Percentiles rank a stretch among this genome's conserved stretches.
phyloP scores from a whole-genome alignment of 2,329 filamentous ascomycete genomes.

The Cladosporium sp. region DNA sequence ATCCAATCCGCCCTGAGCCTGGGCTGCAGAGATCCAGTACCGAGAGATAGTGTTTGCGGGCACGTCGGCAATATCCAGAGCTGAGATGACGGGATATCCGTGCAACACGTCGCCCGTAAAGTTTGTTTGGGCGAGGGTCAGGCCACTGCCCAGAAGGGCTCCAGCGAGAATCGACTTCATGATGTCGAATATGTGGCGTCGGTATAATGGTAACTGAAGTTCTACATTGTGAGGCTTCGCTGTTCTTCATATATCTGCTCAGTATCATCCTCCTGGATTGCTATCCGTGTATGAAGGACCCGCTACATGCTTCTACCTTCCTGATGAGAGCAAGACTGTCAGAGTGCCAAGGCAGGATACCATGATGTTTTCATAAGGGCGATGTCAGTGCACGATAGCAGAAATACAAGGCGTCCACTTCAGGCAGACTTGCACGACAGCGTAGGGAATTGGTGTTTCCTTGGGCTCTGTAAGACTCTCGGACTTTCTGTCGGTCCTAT shows the following conservation, averaged over 20 bases:
- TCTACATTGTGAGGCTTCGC: not conserved
- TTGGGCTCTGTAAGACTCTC: not conserved
- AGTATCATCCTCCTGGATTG: not conserved
- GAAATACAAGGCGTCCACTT: not conserved
- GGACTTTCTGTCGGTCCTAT: not conserved
- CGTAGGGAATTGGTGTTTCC: not conserved
- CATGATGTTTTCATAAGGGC: not conserved
- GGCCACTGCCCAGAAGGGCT: constrained; percentile 11
- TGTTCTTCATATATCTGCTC: not conserved
- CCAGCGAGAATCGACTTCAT: constrained; percentile 11
- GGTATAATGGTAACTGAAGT: not conserved
- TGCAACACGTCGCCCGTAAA: constrained; percentile 26
- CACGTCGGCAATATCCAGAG: constrained; percentile 38
- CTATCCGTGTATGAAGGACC: not conserved
- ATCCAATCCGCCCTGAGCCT: constrained; percentile 40
- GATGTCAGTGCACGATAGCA: constrained; percentile 18
- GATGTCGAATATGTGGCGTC: not conserved
- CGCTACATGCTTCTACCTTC: not conserved
- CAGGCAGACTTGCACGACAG: not conserved
- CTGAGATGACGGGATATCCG: constrained; percentile 26
- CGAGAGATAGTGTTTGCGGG: constrained; percentile 39
- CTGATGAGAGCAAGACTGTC: constrained; percentile 9
- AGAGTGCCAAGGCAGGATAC: constrained; percentile 3
- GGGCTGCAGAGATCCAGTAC: constrained; percentile 41
- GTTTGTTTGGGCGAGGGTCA: constrained; percentile 19